A percentile compares a stretch with the other conserved stretches of the same genome.
Conservation (phyloP, 305 asterid genomes). For the Nicotiana rustica region DNA sequence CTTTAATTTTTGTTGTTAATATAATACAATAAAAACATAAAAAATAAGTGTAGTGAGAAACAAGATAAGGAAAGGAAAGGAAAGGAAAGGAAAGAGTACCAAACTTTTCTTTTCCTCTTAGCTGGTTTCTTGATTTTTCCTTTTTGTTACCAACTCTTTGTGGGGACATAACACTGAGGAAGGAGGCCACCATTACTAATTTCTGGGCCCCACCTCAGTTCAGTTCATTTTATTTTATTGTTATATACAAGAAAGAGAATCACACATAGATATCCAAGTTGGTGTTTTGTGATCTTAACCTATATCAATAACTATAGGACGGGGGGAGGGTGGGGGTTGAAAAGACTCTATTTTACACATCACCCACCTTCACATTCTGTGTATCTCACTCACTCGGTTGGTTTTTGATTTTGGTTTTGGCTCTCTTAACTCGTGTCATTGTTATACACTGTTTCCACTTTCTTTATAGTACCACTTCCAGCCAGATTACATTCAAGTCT, state of each 20-base stretch:
- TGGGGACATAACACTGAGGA: neutral
- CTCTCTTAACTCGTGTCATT: conserved; percentile 39
- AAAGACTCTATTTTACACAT: neutral
- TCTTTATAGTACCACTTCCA: conserved; percentile 49
- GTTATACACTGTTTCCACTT: conserved; percentile 33
- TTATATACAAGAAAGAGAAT: neutral
- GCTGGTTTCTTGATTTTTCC: neutral
- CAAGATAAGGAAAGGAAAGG: neutral
- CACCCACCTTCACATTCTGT: conserved; percentile 30
- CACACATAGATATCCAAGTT: conserved; percentile 15
- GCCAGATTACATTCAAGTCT: conserved; percentile 59
- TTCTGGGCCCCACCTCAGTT: neutral
- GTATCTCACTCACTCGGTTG: neutral
- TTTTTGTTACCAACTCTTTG: conserved; percentile 13
- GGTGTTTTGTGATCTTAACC: conserved; percentile 8
- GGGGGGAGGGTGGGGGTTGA: neutral
- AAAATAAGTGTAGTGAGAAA: conserved; percentile 8
- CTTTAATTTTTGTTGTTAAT: neutral
- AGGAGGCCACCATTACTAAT: neutral
- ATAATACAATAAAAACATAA: neutral
- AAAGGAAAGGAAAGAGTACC: neutral
- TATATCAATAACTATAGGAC: neutral
- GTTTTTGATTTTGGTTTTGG: neutral
- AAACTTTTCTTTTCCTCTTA: neutral
- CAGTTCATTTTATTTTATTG: neutral